Evolutionary conservation across 2,329 filamentous ascomycete genomes (phyloP).

Genomic region (Xylaria sp.): DNA sequence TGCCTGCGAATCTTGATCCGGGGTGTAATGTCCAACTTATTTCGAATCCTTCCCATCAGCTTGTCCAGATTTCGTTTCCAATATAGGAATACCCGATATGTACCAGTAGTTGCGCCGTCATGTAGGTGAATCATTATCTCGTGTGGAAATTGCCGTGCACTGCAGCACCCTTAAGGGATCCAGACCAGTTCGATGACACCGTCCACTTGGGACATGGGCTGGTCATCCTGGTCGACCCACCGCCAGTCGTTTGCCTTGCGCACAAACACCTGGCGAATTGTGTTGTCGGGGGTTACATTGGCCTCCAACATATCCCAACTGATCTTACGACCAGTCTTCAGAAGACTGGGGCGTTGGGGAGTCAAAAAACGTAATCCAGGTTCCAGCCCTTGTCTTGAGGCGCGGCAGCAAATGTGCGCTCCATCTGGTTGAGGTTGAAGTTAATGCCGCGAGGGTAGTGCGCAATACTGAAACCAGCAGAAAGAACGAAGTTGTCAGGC

Average conservation of each 20-base stretch:
- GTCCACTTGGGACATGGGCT: slow-evolving; percentile 48
- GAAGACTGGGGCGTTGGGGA: slow-evolving; percentile 44
- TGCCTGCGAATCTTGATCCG: neutral
- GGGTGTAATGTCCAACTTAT: slow-evolving; percentile 1
- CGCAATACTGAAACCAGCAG: slow-evolving; percentile 55
- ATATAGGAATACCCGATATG: slow-evolving; percentile 22
- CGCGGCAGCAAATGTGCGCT: slow-evolving; percentile 47
- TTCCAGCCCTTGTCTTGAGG: slow-evolving; percentile 47
- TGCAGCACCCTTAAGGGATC: slow-evolving; percentile 36
- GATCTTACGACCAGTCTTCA: slow-evolving; percentile 47
- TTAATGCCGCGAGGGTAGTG: slow-evolving; percentile 50
- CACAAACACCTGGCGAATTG: slow-evolving; percentile 49
- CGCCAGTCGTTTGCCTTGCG: slow-evolving; percentile 48
- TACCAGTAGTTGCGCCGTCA: slow-evolving; percentile 20
- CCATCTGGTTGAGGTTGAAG: slow-evolving; percentile 46
- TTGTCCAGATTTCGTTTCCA: slow-evolving; percentile 14
- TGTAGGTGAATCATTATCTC: slow-evolving; percentile 20
- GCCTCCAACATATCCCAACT: slow-evolving; percentile 52
- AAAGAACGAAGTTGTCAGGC: slow-evolving; percentile 48
- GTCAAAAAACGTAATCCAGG: slow-evolving; percentile 48
- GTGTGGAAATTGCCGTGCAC: slow-evolving; percentile 10
- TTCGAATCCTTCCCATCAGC: slow-evolving; percentile 4
- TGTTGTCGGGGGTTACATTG: slow-evolving; percentile 42
- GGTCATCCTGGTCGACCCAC: slow-evolving; percentile 44
- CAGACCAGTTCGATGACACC: slow-evolving; percentile 54